phyloP scores from a whole-genome alignment of 1,139 yeast genomes.

The Suhomyces wounanorum region DNA sequence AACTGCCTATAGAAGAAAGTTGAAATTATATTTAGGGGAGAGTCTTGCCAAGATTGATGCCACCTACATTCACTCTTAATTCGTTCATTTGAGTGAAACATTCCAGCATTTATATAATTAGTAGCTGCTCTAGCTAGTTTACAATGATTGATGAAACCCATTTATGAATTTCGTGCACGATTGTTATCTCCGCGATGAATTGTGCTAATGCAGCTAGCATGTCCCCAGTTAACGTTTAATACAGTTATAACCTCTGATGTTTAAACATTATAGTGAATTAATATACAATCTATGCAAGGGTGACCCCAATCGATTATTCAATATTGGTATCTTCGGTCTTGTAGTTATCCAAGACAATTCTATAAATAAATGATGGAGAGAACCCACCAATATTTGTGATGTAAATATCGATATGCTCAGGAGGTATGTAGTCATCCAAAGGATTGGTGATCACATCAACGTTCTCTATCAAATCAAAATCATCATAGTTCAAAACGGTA shows the following conservation, averaged over 20 bases:
- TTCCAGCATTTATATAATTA: not conserved
- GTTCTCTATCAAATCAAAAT: slow-evolving; percentile 62
- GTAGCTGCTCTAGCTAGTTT: not conserved
- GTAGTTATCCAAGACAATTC: slow-evolving; percentile 93
- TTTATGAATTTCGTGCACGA: not conserved
- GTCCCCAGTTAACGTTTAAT: no score
- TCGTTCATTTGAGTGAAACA: not conserved
- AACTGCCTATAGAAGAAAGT: slow-evolving; percentile 82
- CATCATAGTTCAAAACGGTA: slow-evolving; percentile 71
- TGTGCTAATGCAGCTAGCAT: not conserved
- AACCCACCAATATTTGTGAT: slow-evolving; percentile 96
- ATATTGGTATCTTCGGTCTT: slow-evolving; percentile 77
- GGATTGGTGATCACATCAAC: slow-evolving; percentile 86
- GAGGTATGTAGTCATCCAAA: slow-evolving; percentile 87
- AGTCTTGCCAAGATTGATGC: slow-evolving; percentile 90
- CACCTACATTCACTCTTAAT: slow-evolving; percentile 52
- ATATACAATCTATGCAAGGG: slow-evolving; percentile 8
- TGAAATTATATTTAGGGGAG: slow-evolving; percentile 70
- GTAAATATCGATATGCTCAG: slow-evolving; percentile 91
- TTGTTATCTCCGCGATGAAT: not conserved
- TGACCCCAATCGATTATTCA: slow-evolving; percentile 24
- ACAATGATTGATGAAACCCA: not conserved
- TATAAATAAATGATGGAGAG: slow-evolving; percentile 93
- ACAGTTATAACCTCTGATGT: not conserved
- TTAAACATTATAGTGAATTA: not conserved